A percentile compares a stretch with the other conserved stretches of the same genome.
Evolutionary conservation across 1,284 basidiomycete genomes (phyloP).

Genomic region (Erythrobasidium hasegawianum): DNA sequence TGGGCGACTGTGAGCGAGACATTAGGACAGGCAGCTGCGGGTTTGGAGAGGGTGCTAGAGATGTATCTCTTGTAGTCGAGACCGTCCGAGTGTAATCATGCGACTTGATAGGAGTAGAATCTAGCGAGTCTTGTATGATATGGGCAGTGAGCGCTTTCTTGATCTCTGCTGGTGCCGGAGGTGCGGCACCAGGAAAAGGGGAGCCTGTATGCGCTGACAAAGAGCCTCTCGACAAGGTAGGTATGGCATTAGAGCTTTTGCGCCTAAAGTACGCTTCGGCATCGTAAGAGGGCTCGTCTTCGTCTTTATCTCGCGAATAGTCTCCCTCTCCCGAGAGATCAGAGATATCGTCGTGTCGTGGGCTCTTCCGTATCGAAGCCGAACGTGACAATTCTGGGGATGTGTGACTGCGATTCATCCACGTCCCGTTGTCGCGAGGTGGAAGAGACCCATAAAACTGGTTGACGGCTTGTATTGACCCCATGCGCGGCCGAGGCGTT

Average conservation of each 20-base stretch:
- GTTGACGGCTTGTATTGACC: constrained; percentile 26
- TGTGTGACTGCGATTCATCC: neutral
- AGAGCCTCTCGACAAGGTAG: constrained; percentile 38
- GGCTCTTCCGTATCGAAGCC: neutral
- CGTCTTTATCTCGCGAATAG: neutral
- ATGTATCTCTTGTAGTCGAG: neutral
- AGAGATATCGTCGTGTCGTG: neutral
- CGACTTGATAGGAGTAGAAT: neutral
- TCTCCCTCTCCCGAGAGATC: neutral
- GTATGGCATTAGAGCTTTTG: constrained; percentile 19
- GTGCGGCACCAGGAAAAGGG: constrained; percentile 6
- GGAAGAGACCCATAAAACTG: constrained; percentile 19
- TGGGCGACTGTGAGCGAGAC: constrained; percentile 27
- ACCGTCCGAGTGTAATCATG: neutral
- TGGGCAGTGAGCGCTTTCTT: neutral
- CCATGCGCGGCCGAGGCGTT: constrained; percentile 1
- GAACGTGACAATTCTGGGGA: constrained; percentile 1
- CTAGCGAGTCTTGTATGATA: neutral
- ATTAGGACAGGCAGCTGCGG: constrained; percentile 9
- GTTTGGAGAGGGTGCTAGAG: constrained; percentile 11
- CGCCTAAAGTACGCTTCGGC: neutral
- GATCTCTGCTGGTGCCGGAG: neutral
- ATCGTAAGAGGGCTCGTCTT: neutral
- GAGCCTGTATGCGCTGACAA: constrained; percentile 36
- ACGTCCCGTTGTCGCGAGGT: neutral